phyloP scores from a whole-genome alignment of 352 stramenopile species.

The Vaucheria bursata region DNA sequence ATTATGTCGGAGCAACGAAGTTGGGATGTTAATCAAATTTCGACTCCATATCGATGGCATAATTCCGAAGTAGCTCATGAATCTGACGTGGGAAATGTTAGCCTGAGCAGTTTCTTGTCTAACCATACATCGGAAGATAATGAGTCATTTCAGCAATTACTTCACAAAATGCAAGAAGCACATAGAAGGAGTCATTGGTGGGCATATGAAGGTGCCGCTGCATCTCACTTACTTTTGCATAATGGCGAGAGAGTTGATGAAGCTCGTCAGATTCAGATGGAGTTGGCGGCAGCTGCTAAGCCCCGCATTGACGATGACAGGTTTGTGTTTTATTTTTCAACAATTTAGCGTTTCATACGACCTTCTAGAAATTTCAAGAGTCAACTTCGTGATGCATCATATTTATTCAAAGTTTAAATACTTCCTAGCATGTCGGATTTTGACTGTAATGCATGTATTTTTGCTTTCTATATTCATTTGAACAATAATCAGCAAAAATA shows the following conservation, averaged over 20 bases:
- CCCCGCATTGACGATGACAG: not conserved
- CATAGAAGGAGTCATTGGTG: not conserved
- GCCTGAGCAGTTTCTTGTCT: not conserved
- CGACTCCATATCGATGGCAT: too few relatives aligned
- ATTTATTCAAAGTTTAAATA: too few relatives aligned
- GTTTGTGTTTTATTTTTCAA: too few relatives aligned
- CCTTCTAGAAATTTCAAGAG: too few relatives aligned
- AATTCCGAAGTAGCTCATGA: not conserved
- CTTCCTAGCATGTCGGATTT: too few relatives aligned
- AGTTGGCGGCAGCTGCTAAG: not conserved
- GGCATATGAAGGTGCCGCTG: not conserved
- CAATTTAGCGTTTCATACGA: too few relatives aligned
- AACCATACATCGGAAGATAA: not conserved
- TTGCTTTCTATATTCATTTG: too few relatives aligned
- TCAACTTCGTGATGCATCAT: too few relatives aligned
- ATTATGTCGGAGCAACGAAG: not conserved
- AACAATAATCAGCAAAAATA: too few relatives aligned
- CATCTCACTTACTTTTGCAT: not conserved
- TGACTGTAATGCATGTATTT: too few relatives aligned
- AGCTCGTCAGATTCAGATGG: not conserved
- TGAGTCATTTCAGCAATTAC: not conserved
- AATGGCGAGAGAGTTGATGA: not conserved
- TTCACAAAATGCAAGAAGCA: not conserved
- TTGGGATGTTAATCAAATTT: not conserved
- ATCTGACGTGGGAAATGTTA: not conserved